phyloP scores from a whole-genome alignment of 345 rosid species.

The Eucalyptus brandiana region DNA sequence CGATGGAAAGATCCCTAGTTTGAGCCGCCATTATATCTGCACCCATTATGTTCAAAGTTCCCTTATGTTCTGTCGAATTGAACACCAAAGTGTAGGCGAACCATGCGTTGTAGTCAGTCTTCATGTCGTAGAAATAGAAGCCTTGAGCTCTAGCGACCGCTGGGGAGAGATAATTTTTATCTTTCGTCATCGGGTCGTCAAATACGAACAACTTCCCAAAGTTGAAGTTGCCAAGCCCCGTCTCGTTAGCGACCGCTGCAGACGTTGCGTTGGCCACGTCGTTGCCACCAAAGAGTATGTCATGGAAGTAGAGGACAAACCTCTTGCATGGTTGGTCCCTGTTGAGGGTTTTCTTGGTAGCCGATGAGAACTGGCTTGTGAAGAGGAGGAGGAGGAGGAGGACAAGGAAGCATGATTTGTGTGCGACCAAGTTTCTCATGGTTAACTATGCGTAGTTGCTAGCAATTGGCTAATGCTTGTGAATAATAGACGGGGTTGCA shows the following conservation, averaged over 20 bases:
- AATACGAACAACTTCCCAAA: constrained; percentile 44
- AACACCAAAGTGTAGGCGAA: constrained; percentile 36
- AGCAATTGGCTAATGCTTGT: neutral
- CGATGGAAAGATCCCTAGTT: constrained; percentile 55
- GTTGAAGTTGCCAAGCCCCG: constrained; percentile 23
- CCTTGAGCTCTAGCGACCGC: constrained; percentile 55
- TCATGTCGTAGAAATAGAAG: constrained; percentile 56
- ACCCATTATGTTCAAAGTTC: constrained; percentile 46
- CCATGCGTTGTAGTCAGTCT: constrained; percentile 28
- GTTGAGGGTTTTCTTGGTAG: constrained; percentile 1
- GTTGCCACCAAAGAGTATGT: constrained; percentile 31
- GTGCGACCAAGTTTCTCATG: neutral
- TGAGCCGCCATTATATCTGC: constrained; percentile 40
- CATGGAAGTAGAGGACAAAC: constrained; percentile 43
- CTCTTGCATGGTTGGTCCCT: constrained; percentile 37
- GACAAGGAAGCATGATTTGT: neutral
- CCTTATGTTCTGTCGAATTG: constrained; percentile 22
- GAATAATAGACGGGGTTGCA: neutral
- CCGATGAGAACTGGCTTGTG: constrained; percentile 5
- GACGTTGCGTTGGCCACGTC: constrained; percentile 43
- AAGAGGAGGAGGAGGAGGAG: constrained; percentile 5
- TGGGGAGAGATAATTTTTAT: constrained; percentile 17
- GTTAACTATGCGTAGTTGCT: neutral
- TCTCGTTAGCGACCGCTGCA: constrained; percentile 7
- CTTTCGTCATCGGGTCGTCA: constrained; percentile 47